phyloP scores from a whole-genome alignment of 495 filamentous ascomycete species.

The Lentithecium fluviatile region DNA sequence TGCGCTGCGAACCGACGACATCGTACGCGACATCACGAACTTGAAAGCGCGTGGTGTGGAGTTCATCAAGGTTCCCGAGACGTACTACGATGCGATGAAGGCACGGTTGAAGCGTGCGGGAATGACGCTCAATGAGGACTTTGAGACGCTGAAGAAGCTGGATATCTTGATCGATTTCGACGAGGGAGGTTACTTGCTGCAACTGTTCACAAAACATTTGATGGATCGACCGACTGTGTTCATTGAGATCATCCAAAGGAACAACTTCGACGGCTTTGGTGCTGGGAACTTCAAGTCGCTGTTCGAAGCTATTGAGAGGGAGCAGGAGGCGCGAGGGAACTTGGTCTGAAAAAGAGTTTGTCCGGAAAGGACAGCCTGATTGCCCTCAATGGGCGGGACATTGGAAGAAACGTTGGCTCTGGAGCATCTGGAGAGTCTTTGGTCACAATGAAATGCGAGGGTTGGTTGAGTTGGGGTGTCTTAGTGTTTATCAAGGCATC shows the following conservation, averaged over 20 bases:
- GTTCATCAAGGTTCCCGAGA: conserved; percentile 80
- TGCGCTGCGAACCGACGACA: conserved; percentile 75
- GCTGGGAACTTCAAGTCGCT: conserved; percentile 93
- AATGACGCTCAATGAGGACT: conserved; percentile 66
- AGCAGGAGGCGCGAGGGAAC: conserved; percentile 81
- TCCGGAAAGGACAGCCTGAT: not conserved
- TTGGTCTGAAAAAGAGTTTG: conserved; percentile 40
- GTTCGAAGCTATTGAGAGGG: conserved; percentile 89
- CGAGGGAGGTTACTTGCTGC: conserved; percentile 72
- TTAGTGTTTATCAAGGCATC: no score
- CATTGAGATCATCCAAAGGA: conserved; percentile 87
- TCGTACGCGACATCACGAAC: conserved; percentile 69
- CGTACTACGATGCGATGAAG: conserved; percentile 78
- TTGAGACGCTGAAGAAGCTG: conserved; percentile 66
- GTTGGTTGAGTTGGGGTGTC: no score
- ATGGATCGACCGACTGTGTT: conserved; percentile 94
- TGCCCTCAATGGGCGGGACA: no score
- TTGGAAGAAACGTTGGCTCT: no score
- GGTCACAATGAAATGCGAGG: no score
- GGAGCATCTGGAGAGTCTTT: no score
- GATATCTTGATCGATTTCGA: conserved; percentile 92
- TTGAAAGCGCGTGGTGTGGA: conserved; percentile 77
- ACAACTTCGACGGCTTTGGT: conserved; percentile 84
- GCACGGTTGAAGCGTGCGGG: conserved; percentile 58
- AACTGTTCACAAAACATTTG: conserved; percentile 77